These are phyloP conservation scores for Euphorbia lathyris DNA, from an alignment of 345 rosid genomes.

Conservation along the genomic window DNA sequence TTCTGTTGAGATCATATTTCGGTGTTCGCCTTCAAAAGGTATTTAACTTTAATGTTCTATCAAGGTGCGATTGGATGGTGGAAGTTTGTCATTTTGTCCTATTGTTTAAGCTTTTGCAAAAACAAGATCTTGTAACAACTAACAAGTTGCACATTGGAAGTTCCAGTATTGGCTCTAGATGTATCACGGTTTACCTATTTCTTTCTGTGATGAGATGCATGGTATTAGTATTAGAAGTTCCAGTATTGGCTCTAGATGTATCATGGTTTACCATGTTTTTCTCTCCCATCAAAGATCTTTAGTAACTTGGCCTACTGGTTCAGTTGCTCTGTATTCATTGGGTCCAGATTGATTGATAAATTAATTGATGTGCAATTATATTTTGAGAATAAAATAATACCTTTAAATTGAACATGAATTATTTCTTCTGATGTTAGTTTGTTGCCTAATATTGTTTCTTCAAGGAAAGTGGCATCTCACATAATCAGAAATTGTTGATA, in stretches of 20 bases:
- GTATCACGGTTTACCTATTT: too few relatives aligned
- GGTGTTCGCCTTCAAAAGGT: too few relatives aligned
- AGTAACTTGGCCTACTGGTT: neutral
- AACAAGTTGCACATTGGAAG: too few relatives aligned
- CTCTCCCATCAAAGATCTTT: neutral
- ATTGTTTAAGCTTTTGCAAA: too few relatives aligned
- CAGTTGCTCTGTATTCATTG: neutral
- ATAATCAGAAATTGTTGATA: neutral
- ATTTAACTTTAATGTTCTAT: too few relatives aligned
- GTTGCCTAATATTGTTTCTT: neutral
- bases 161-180: too few relatives aligned
- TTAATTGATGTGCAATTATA: neutral
- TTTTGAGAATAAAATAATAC: neutral
- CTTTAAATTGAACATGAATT: neutral
- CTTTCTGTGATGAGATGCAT: neutral
- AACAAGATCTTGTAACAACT: too few relatives aligned
- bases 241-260: neutral
- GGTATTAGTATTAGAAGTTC: neutral
- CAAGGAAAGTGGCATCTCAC: constrained; percentile 1
- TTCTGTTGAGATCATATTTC: too few relatives aligned
- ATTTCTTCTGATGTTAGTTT: neutral
- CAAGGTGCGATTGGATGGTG: too few relatives aligned
- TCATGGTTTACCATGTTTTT: too few relatives aligned
- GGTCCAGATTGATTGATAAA: neutral
- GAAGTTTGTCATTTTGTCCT: too few relatives aligned